Evolutionary conservation across 768 basidiomycete genomes (phyloP).

Genomic region (Mycena galopus): DNA sequence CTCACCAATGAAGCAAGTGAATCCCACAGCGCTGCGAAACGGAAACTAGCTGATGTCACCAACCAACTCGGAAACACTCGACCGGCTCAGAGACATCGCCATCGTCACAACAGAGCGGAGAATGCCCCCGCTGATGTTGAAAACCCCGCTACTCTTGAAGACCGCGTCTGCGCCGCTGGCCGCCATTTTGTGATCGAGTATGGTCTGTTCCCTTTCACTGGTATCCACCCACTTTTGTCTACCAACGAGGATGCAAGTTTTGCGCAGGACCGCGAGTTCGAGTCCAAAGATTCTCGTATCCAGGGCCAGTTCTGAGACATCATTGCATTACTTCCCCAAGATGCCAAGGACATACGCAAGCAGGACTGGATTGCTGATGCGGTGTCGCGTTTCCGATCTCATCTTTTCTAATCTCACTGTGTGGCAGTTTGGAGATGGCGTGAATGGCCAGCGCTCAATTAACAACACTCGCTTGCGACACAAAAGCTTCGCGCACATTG

Average conservation of each 20-base stretch:
- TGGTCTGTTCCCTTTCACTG: slow-evolving; percentile 15
- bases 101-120: slow-evolving; percentile 8
- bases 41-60: slow-evolving; percentile 17
- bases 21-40: slow-evolving; percentile 1
- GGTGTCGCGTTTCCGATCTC: slow-evolving; percentile 2
- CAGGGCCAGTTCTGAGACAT: slow-evolving; percentile 26
- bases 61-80: background rate
- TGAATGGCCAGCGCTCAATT: slow-evolving; percentile 1
- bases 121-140: slow-evolving; percentile 14
- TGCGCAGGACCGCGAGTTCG: slow-evolving; percentile 15
- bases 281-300: slow-evolving; percentile 8
- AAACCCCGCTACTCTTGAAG: slow-evolving; percentile 9
- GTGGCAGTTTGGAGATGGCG: slow-evolving; percentile 20
- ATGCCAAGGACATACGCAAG: slow-evolving; percentile 4
- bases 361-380: slow-evolving; percentile 3
- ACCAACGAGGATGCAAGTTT: slow-evolving; percentile 5
- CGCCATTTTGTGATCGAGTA: slow-evolving; percentile 17
- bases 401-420: background rate
- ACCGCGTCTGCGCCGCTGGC: slow-evolving; percentile 15
- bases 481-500: slow-evolving; percentile 16
- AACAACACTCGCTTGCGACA: slow-evolving; percentile 18
- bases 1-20: no score
- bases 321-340: slow-evolving; percentile 4
- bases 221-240: background rate
- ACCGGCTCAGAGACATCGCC: slow-evolving; percentile 18